Evolutionary conservation across 495 filamentous ascomycete genomes (phyloP), one percentile per base, ranked within the genome.

Genomic region (Talaromyces proteolyticus): DNA sequence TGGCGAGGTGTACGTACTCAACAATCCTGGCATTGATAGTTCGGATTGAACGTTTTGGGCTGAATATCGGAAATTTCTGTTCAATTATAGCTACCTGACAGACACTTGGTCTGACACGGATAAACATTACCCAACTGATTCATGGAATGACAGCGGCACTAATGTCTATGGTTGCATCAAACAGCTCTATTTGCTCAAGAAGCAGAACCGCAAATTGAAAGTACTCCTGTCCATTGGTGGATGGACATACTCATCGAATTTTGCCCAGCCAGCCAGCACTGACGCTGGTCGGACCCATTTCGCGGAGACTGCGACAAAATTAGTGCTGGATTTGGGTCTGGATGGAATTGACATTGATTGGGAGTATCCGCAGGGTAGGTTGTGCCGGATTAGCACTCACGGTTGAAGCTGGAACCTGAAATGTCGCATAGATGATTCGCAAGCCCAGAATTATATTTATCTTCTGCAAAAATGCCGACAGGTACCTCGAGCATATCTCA

Each of bases 211-310:
- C 47, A 84, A 94, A 62, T 72, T 98, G 41, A 96, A 97, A 68
- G 77, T 95, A 5, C 76, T 97, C 8, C 81, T 99, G 11, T 94
- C 88, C 42, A 93, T 99, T 54, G 93, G 93, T 52, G 93, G 93
- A 23, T 97, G 94, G 93, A 95, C 91, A 0, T 97, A 96, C 65
- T 88, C 87, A 45, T 66, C 79, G 60, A 94, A 96, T 67, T 96
- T 99, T 63, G 75, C 80, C 17, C 75, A 74, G 36, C 88, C 91
- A 1, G 85, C 87, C 4, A 82, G 81, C 3, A 49, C 55, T 17
- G 37, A 44, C 14, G 61, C 69, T n/a, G 89, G 90, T 1, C 79
- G 91, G 12, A 66, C 69, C n/a, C 76, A 49, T 3, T 96, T 96
- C 68, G 91, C 91, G 4, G 64, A 76, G 41, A 78, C 76, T 36